Conservation (phyloP, 2,329 filamentous ascomycete genomes). For the Pestalotiopsis sp. region DNA sequence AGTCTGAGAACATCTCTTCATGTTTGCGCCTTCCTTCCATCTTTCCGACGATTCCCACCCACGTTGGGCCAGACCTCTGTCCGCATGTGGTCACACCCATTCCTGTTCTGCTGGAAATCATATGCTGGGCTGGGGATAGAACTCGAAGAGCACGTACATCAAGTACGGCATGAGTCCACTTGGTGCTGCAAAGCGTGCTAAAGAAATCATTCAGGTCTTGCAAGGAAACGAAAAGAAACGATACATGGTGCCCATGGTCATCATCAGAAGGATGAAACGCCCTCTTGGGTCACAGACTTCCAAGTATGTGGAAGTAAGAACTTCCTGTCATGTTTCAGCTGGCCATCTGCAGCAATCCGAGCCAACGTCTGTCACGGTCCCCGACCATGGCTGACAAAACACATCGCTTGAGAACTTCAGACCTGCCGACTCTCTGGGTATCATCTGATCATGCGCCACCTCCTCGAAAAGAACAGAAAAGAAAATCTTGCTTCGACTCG, state of each 20-base stretch:
- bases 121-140: too few species aligned
- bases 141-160: background rate
- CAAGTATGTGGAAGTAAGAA: background rate
- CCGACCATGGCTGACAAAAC: background rate
- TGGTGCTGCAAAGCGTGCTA: background rate
- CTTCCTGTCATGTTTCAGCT: background rate
- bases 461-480: background rate
- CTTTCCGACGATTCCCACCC: background rate
- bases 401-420: background rate
- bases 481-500: background rate
- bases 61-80: background rate
- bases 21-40: background rate
- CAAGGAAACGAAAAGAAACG: background rate
- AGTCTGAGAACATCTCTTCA: background rate
- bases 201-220: background rate
- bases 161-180: background rate
- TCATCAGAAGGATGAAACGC: background rate
- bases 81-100: background rate
- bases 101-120: background rate
- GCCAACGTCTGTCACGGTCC: background rate
- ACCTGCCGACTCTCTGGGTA: conserved; percentile 2
- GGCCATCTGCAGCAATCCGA: background rate
- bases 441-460: conserved; percentile 11
- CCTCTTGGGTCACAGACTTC: background rate
- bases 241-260: background rate